These are phyloP conservation scores for Bretschneidera sinensis DNA, from an alignment of 345 rosid species.

Conservation along the genomic window DNA sequence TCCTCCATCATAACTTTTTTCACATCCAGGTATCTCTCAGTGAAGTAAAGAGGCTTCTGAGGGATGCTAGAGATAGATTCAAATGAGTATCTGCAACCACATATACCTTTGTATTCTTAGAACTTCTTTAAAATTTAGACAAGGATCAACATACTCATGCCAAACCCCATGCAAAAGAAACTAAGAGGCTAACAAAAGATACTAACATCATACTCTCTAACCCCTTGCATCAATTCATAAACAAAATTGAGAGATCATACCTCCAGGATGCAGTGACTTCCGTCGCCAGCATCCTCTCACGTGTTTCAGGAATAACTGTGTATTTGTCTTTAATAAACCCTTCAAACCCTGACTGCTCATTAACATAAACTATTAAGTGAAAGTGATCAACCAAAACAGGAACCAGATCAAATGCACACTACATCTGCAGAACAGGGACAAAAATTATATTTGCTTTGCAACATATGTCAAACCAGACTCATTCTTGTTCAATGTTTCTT, in stretches of 20 bases:
- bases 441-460: no score
- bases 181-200: no score
- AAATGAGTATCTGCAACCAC: constrained; percentile 61
- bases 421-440: not conserved
- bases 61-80: constrained; percentile 65
- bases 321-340: constrained; percentile 81
- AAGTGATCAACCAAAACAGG: not conserved
- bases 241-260: constrained; percentile 29
- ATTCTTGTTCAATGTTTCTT: no score
- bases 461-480: no score
- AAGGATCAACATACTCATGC: no score
- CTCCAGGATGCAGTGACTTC: constrained; percentile 87
- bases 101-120: not conserved
- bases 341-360: constrained; percentile 91
- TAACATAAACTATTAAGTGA: constrained; percentile 7
- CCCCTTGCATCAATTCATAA: not conserved
- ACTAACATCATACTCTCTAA: no score
- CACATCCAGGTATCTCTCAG: constrained; percentile 51
- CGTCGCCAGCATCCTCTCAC: constrained; percentile 86
- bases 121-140: constrained; percentile 10
- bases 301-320: constrained; percentile 86
- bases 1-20: constrained; percentile 53
- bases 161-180: no score
- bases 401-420: not conserved
- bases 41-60: constrained; percentile 51